These are phyloP conservation scores for Eucalyptus tenuipes DNA, from an alignment of 345 rosid species.

Conservation along the genomic window DNA sequence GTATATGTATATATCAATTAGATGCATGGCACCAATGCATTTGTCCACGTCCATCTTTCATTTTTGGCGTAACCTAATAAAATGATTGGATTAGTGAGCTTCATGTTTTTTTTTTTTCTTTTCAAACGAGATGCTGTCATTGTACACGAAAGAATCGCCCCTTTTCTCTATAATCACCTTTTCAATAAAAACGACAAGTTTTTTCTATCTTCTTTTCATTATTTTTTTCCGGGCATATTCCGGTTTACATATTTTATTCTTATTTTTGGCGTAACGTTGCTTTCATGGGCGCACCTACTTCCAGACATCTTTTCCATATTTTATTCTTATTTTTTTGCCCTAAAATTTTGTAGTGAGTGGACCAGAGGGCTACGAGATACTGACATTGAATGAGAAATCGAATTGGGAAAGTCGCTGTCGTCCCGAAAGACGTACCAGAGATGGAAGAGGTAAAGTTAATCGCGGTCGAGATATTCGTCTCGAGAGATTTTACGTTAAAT, in stretches of 20 bases:
- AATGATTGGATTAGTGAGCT: not conserved
- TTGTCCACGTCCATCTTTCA: not conserved
- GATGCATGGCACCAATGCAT: not conserved
- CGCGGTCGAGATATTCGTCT: not conserved
- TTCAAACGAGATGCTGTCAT: not conserved
- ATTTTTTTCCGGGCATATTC: not conserved
- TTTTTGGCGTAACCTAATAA: not conserved
- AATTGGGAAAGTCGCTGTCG: not conserved
- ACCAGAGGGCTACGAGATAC: not conserved
- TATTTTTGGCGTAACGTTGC: too few relatives aligned
- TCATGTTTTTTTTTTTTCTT: not conserved
- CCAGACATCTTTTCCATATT: not conserved
- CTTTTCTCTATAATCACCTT: too few relatives aligned
- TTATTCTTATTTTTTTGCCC: not conserved
- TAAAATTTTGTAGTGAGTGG: not conserved
- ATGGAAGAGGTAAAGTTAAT: not conserved
- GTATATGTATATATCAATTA: not conserved
- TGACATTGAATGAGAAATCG: not conserved
- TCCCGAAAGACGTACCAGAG: not conserved
- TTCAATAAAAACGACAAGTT: not conserved
- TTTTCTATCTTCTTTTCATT: not conserved
- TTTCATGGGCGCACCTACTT: not conserved
- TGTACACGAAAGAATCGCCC: not conserved
- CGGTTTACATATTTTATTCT: too few relatives aligned
- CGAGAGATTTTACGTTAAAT: not conserved